phyloP scores from a whole-genome alignment of 495 filamentous ascomycete genomes.

The Neurospora discreta region DNA sequence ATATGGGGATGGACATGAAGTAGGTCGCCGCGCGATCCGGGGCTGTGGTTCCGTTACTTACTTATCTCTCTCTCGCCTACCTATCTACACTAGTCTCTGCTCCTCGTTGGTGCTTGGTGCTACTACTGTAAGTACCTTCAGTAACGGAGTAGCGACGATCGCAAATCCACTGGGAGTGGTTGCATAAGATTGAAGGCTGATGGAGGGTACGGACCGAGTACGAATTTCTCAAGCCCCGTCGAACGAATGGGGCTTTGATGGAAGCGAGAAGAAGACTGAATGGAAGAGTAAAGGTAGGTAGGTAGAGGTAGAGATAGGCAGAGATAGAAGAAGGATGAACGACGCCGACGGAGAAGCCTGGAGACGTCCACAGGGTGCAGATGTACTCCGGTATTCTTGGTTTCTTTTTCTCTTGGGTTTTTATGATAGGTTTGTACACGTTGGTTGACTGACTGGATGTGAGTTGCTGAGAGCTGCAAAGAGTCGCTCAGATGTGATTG shows the following conservation, averaged over 20 bases:
- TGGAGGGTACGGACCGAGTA: not conserved
- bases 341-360: not conserved
- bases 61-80: too few species aligned
- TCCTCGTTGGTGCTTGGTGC: not conserved
- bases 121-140: not conserved
- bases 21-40: not conserved
- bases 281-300: not conserved
- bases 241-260: not conserved
- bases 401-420: not conserved
- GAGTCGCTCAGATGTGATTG: not conserved
- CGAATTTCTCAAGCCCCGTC: not conserved
- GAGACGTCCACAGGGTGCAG: not conserved
- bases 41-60: too few species aligned
- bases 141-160: not conserved
- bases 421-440: not conserved
- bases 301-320: not conserved
- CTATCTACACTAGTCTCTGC: too few species aligned
- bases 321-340: not conserved
- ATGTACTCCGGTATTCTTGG: not conserved
- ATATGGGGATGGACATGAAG: not conserved
- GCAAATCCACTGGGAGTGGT: not conserved
- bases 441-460: not conserved
- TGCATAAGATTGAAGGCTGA: not conserved
- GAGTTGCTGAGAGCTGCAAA: not conserved
- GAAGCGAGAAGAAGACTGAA: not conserved